Evolutionary conservation across 345 rosid genomes (phyloP).

Genomic region (Lenwebbia sp.): DNA sequence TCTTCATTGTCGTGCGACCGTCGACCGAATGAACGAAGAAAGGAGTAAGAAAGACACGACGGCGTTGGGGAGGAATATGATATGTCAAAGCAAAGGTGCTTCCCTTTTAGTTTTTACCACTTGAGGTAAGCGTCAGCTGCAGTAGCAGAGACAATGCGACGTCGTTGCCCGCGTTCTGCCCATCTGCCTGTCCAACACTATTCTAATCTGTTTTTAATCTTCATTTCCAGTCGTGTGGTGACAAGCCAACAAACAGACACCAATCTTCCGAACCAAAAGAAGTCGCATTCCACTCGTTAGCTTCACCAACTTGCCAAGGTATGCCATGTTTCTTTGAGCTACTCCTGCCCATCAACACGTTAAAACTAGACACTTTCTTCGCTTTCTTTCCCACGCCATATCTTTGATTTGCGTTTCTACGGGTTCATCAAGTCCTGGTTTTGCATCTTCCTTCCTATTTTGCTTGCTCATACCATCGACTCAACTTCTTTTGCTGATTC

Average conservation of each 20-base stretch:
- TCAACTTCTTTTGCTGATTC: not conserved
- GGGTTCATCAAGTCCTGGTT: not conserved
- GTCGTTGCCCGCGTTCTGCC: not conserved
- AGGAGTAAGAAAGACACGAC: not conserved
- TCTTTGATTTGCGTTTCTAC: not conserved
- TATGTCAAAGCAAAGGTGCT: not conserved
- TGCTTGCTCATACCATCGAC: not conserved
- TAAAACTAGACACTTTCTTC: not conserved
- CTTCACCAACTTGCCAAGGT: not conserved
- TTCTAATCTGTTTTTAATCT: not conserved
- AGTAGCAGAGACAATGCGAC: not conserved
- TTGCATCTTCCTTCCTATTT: not conserved
- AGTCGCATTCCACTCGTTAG: not conserved
- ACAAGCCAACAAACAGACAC: slow-evolving; percentile 20
- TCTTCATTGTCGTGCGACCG: not conserved
- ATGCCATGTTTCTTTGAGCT: not conserved
- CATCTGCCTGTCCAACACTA: not conserved
- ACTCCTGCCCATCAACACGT: not conserved
- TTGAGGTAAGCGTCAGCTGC: not conserved
- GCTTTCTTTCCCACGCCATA: not conserved
- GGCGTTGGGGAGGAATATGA: not conserved
- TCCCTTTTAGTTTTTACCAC: not conserved
- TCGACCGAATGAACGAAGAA: not conserved
- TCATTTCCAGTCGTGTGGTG: not conserved
- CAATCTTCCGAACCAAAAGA: slow-evolving; percentile 7